Evolutionary conservation across 1,284 basidiomycete genomes (phyloP).

Genomic region (Trametes polyzona): DNA sequence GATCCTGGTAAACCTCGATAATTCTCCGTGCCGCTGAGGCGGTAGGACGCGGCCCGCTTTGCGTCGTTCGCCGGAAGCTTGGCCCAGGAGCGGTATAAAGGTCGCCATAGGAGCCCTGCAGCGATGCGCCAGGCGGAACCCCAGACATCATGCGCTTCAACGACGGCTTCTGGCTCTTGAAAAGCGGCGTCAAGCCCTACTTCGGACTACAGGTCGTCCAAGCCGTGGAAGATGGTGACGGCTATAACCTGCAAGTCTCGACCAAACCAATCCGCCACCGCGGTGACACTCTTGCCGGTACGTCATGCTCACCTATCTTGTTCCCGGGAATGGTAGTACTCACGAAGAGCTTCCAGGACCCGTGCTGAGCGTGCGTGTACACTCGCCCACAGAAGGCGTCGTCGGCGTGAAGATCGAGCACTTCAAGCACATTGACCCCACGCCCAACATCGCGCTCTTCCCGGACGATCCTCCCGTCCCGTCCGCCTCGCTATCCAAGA

Average conservation of each 20-base stretch:
- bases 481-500: constrained; percentile 44
- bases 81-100: constrained; percentile 16
- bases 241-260: constrained; percentile 63
- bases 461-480: constrained; percentile 58
- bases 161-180: constrained; percentile 73
- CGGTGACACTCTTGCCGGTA: constrained; percentile 71
- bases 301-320: constrained; percentile 20
- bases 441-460: constrained; percentile 63
- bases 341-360: constrained; percentile 47
- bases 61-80: background rate
- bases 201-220: constrained; percentile 61
- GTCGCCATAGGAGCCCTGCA: background rate
- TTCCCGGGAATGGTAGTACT: constrained; percentile 6
- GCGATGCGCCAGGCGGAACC: background rate
- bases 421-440: constrained; percentile 50
- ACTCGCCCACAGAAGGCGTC: constrained; percentile 69
- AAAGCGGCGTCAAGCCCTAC: constrained; percentile 64
- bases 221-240: constrained; percentile 45
- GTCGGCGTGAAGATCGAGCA: constrained; percentile 69
- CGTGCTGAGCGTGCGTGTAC: constrained; percentile 59
- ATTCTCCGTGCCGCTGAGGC: constrained; percentile 10
- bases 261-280: constrained; percentile 68
- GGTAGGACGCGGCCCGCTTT: constrained; percentile 11
- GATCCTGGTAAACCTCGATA: constrained; percentile 5
- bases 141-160: constrained; percentile 39